Base-by-base conservation (phyloP, 2,329 filamentous ascomycete genomes). In the Whalleya microplaca region DNA sequence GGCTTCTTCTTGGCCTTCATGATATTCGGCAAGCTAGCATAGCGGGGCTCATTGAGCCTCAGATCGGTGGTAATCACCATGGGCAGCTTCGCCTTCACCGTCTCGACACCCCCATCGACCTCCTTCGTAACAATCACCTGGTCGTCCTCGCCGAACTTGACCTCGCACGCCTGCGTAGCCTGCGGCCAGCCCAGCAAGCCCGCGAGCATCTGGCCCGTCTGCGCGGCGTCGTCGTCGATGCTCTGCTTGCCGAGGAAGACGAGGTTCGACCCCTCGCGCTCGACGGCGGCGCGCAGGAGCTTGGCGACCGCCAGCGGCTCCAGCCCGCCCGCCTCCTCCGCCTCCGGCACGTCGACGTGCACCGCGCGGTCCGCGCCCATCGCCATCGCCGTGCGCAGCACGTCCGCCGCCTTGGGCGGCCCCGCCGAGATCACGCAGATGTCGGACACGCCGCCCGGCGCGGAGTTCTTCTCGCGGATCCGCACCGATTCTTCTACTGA, bases 1-100 rank as follows among this genome's bases (percentile, higher is more conserved):
- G 91, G 91, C 89, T 99, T 99, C 90, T 98, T 99, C 90, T 99
- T 99, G 51, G 95, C 95, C 88, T 98, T 99, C 95, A 99, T 99
- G 64, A 99, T 98, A 73, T 98, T 98, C 48, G 93, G 94, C 84
- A 99, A 75, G 76, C 87, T 96, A 20, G 94, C 95, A 75, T 96
- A 99, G 63, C 95, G 82, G 57, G 95, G 95, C 84, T 96, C 92
- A 72, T 99, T 99, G 74, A 99, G 79, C 50, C 95, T 81, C 78
- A 99, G 75, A 80, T 99, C 95, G 60, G 95, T 96, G 59, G 95
- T 99, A 67, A 99, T 90, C 50, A 99, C 80, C 87, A 98, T 87
- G 0, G 95, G 95, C 75, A 99, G 77, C 80, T 89, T 91, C 1
- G 91, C 87, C 74, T 83, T 84, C 53, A 99, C 80, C 61, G 93